phyloP scores from a whole-genome alignment of 2,329 filamentous ascomycete genomes.

The Talaromyces sp. region DNA sequence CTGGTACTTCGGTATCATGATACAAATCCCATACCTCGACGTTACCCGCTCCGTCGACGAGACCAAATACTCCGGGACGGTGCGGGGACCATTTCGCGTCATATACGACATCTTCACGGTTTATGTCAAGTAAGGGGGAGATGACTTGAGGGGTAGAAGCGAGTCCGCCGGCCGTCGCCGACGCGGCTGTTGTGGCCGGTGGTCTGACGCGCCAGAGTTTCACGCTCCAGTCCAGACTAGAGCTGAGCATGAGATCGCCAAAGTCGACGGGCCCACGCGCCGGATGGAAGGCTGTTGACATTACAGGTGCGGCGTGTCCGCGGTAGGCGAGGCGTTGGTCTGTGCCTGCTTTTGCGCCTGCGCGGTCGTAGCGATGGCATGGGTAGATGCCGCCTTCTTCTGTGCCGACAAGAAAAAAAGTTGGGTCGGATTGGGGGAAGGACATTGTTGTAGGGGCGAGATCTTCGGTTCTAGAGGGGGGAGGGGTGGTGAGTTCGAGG shows the following conservation, averaged over 20 bases:
- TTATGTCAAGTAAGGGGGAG: conserved; percentile 79
- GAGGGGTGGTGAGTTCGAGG: conserved; percentile 79
- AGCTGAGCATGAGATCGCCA: conserved; percentile 87
- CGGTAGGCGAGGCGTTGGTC: conserved; percentile 84
- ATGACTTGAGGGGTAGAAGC: conserved; percentile 49
- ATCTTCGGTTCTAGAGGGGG: conserved; percentile 87
- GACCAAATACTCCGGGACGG: conserved; percentile 88
- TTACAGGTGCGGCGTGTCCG: conserved; percentile 89
- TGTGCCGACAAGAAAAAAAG: conserved; percentile 94
- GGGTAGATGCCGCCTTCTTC: conserved; percentile 97
- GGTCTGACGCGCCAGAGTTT: conserved; percentile 89
- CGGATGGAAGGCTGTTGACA: conserved; percentile 94
- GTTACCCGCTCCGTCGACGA: conserved; percentile 88
- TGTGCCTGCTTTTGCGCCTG: conserved; percentile 92
- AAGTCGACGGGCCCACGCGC: conserved; percentile 88
- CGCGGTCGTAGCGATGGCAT: conserved; percentile 94
- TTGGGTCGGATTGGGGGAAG: conserved; percentile 92
- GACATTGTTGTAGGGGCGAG: conserved; percentile 91
- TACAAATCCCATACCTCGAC: conserved; percentile 95
- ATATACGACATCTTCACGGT: conserved; percentile 93
- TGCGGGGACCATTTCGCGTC: conserved; percentile 93
- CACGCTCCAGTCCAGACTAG: conserved; percentile 92
- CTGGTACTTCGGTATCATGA: conserved; percentile 85
- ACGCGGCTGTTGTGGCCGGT: conserved; percentile 40
- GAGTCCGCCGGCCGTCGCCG: conserved; percentile 33